Evolutionary conservation across 176 grass and related monocot species (phyloP).

Genomic region (Phoenix dactylifera): DNA sequence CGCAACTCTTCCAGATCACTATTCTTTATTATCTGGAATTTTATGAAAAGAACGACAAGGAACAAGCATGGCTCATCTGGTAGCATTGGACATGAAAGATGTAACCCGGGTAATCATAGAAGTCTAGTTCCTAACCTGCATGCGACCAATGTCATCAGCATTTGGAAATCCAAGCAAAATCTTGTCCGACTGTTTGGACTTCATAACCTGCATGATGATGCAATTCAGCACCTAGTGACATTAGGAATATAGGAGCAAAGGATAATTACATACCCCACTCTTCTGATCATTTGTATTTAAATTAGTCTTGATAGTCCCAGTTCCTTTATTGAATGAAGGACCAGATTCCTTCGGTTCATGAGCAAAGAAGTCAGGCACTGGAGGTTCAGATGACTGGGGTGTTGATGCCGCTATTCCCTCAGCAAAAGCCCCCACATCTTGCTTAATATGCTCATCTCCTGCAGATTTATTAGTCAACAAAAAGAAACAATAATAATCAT

Average conservation of each 20-base stretch:
- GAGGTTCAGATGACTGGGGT: constrained; percentile 38
- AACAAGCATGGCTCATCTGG: no score
- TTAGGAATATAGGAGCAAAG: constrained; percentile 2
- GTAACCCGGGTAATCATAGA: neutral
- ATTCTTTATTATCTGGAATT: constrained; percentile 87
- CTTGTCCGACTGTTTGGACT: constrained; percentile 42
- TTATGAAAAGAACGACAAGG: no score
- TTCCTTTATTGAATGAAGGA: constrained; percentile 28
- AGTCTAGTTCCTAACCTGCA: constrained; percentile 55
- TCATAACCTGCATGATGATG: constrained; percentile 37
- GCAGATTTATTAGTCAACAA: constrained; percentile 24
- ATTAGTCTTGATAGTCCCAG: constrained; percentile 30
- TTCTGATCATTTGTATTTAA: constrained; percentile 38
- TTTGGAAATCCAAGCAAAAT: constrained; percentile 34
- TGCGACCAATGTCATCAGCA: constrained; percentile 59
- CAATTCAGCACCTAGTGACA: constrained; percentile 17
- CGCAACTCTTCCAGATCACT: constrained; percentile 89
- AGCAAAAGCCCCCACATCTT: constrained; percentile 50
- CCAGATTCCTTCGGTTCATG: constrained; percentile 5
- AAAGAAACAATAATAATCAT: no score
- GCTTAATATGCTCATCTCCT: constrained; percentile 62
- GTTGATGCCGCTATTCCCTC: constrained; percentile 31
- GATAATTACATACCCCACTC: constrained; percentile 49
- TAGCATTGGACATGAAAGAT: no score
- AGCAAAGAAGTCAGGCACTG: constrained; percentile 18